Evolutionary conservation across 2,329 filamentous ascomycete genomes (phyloP), one percentile per base, ranked within the genome.

Genomic region (Biscogniauxia mediterranea): DNA sequence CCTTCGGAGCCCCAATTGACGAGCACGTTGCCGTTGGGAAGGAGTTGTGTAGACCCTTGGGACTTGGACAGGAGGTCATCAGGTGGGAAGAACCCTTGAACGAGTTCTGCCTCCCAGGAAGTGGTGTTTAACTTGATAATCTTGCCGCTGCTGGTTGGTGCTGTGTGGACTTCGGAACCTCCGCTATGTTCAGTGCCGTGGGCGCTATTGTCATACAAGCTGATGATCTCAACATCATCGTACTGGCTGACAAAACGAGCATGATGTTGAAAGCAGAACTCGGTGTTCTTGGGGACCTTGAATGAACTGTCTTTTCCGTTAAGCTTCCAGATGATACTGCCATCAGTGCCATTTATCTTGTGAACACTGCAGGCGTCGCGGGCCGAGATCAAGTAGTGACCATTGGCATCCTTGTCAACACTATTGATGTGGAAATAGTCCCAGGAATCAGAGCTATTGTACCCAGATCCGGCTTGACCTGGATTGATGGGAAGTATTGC

Each of bases 381-480:
- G 0, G 79, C 76, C 0, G 83, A 86, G n/a, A 87, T 75, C 11
- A 86, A 69, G 60, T 83, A 87, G 66, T 86, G 80, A 4, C 81
- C 81, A 0, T 76, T 65, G 0, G 71, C 66, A 57, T 80, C 79
- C 67, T 85, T 84, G 66, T 84, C 80, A 26, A 86, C 73, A 42
- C 81, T 81, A 72, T 85, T 84, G 71, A 86, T 80, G 69, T 85
- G 83, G 69, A 85, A 85, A 62, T 79, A 85, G 69, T 86, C 57
- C 54, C 59, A 8, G 13, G 78, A 75, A 21, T 69, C 68, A 3
- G 68, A 66, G 52, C 66, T 66, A 42, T 67, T 70, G 25, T 62
- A 68, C 4, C 72, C 71, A 21, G 66, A 67, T 2, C 66, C 66
- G 1, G 74, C 76, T 60, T 81, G 78, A 25, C 80, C 80, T 0